Conservation (phyloP, 2,329 filamentous ascomycete species). For the Ophiostoma triangulosporum region DNA sequence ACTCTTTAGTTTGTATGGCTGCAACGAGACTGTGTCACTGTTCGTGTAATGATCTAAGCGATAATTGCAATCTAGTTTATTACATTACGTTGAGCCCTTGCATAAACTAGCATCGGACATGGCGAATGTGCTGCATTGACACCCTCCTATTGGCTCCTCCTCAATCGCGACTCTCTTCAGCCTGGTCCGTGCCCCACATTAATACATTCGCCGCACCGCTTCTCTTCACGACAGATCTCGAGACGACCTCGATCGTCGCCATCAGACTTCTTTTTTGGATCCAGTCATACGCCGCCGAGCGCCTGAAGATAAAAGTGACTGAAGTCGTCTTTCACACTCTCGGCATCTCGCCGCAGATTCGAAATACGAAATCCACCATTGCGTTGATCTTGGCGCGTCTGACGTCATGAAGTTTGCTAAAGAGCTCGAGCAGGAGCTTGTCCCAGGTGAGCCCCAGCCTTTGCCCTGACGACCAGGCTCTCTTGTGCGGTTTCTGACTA, state of each 20-base stretch:
- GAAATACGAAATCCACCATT: not conserved
- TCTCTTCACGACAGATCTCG: not conserved
- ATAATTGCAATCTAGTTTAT: not conserved
- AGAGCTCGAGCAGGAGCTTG: constrained; percentile 74
- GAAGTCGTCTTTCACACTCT: too few relatives aligned
- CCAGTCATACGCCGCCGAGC: too few relatives aligned
- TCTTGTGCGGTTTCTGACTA: not conserved
- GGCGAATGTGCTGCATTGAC: not conserved
- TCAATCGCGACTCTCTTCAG: not conserved
- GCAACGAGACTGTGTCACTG: too few relatives aligned
- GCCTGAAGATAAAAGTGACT: too few relatives aligned
- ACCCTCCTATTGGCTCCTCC: not conserved
- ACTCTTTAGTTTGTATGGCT: too few relatives aligned
- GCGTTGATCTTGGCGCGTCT: not conserved
- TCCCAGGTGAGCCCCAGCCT: constrained; percentile 50
- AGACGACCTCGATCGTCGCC: not conserved
- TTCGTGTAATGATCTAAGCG: too few relatives aligned
- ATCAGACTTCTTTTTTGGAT: not conserved
- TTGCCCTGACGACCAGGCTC: too few relatives aligned
- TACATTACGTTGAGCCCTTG: not conserved
- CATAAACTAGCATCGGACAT: not conserved
- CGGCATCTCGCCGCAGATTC: not conserved
- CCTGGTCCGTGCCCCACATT: not conserved
- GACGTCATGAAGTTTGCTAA: constrained; percentile 53
- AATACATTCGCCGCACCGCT: not conserved